These are phyloP conservation scores for Mesembryanthemum crystallinum DNA, from an alignment of 148 eudicot genomes.

Conservation along the genomic window DNA sequence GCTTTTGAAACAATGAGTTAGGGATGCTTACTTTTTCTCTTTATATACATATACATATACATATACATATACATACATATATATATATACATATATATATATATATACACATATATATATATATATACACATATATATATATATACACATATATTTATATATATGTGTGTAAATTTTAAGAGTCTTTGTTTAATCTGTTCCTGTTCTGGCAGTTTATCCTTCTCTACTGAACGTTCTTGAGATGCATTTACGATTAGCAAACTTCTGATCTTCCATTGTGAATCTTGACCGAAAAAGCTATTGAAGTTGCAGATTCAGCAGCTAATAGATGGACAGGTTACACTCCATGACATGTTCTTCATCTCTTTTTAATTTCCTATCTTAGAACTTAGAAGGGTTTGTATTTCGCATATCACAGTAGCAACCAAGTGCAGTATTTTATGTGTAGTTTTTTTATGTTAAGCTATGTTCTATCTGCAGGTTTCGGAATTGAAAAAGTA, in stretches of 20 bases:
- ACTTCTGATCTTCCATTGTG: slow-evolving; percentile 27
- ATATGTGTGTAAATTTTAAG: background rate
- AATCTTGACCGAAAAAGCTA: slow-evolving; percentile 60
- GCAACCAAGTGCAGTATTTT: background rate
- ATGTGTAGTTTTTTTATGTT: no score
- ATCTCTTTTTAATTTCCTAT: background rate
- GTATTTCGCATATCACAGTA: background rate
- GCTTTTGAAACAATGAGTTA: slow-evolving; percentile 87
- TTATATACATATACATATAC: no score
- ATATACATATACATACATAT: no score
- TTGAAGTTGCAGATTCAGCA: slow-evolving; percentile 74
- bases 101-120: no score
- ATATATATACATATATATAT: no score
- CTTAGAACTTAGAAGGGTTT: background rate
- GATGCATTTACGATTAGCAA: background rate
- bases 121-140: no score
- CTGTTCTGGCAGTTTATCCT: background rate
- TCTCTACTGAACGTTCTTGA: background rate
- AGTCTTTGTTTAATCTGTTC: background rate
- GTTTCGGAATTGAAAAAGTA: slow-evolving; percentile 85
- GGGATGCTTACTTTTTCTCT: slow-evolving; percentile 11
- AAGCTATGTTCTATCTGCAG: no score
- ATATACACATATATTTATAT: no score
- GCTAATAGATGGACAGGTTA: slow-evolving; percentile 99
- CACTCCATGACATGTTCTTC: background rate